Evolutionary conservation across 2,329 filamentous ascomycete species (phyloP).

Genomic region (Hypoxylon sp.): DNA sequence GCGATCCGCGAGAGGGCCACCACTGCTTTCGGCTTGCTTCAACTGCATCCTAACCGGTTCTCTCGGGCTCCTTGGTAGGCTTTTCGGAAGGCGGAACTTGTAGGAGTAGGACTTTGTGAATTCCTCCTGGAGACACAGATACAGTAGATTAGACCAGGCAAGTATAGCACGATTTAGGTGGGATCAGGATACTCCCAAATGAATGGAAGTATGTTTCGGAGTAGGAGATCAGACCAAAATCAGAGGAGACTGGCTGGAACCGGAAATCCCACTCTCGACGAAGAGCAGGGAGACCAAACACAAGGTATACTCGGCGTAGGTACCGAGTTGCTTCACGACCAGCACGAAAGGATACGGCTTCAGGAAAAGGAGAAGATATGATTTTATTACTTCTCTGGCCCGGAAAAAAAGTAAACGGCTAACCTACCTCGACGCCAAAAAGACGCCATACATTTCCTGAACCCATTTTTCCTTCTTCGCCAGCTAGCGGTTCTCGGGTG

Average conservation of each 20-base stretch:
- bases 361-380: constrained; percentile 22
- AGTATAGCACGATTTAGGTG: constrained; percentile 17
- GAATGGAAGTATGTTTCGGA: constrained; percentile 18
- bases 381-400: constrained; percentile 24
- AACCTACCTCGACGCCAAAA: constrained; percentile 47
- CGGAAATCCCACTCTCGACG: constrained; percentile 1
- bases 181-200: constrained; percentile 12
- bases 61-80: constrained; percentile 32
- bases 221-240: constrained; percentile 27
- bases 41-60: constrained; percentile 50
- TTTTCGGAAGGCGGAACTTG: constrained; percentile 30
- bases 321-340: constrained; percentile 26
- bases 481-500: constrained; percentile 43
- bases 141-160: constrained; percentile 38
- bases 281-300: constrained; percentile 13
- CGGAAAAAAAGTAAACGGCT: constrained; percentile 16
- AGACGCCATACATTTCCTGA: constrained; percentile 44
- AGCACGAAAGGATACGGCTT: constrained; percentile 19
- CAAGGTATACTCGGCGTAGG: constrained; percentile 17
- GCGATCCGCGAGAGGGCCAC: constrained; percentile 51
- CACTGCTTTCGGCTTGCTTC: constrained; percentile 56
- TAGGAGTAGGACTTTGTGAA: constrained; percentile 31
- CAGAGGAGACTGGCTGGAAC: constrained; percentile 14
- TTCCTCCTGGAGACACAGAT: constrained; percentile 32
- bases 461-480: constrained; percentile 46